These are phyloP conservation scores for Aspergillus sp. DNA, from an alignment of 2,329 filamentous ascomycete species.

Conservation along the genomic window DNA sequence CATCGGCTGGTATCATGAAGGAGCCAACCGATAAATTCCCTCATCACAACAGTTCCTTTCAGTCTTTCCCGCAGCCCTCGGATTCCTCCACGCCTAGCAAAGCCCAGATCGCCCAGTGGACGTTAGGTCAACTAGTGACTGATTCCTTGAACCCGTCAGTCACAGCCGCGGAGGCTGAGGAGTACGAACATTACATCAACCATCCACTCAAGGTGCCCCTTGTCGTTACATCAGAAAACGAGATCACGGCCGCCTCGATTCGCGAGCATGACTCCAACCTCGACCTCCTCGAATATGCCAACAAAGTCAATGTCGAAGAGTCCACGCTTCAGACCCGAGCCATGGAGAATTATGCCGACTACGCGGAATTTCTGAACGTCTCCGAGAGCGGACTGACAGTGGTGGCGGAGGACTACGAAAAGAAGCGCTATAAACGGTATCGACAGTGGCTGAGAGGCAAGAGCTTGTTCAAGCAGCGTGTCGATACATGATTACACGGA, in stretches of 20 bases:
- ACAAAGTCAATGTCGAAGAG: conserved; percentile 64
- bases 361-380: conserved; percentile 72
- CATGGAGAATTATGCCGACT: conserved; percentile 70
- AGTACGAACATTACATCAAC: conserved; percentile 84
- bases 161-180: conserved; percentile 70
- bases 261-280: conserved; percentile 44
- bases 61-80: conserved; percentile 30
- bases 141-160: conserved; percentile 86
- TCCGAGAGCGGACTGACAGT: conserved; percentile 85
- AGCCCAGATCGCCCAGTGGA: conserved; percentile 77
- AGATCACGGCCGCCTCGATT: conserved; percentile 35
- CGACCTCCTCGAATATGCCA: conserved; percentile 80
- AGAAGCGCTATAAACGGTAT: conserved; percentile 97
- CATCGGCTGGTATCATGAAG: conserved; percentile 59
- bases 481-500: conserved; percentile 38
- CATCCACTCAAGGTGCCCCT: conserved; percentile 88
- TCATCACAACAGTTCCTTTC: conserved; percentile 20
- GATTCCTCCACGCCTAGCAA: conserved; percentile 72
- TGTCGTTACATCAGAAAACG: conserved; percentile 45
- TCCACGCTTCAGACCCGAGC: conserved; percentile 42
- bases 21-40: conserved; percentile 38
- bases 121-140: conserved; percentile 79
- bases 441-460: conserved; percentile 92
- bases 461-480: conserved; percentile 89
- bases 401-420: conserved; percentile 77